Evolutionary conservation across 2,329 filamentous ascomycete genomes (phyloP).

Genomic region (Aureobasidium lini): DNA sequence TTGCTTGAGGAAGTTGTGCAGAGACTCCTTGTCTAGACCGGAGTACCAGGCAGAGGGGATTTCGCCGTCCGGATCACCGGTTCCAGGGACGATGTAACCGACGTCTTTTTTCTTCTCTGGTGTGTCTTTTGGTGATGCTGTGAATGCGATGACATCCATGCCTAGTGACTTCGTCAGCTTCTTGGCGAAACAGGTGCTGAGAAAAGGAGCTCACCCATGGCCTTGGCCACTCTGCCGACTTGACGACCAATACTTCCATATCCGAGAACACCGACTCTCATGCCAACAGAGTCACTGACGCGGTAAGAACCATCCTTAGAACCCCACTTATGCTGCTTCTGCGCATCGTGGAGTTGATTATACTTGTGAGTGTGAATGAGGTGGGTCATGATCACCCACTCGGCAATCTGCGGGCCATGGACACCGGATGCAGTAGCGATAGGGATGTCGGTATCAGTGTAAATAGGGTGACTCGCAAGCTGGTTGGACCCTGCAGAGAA

Average conservation of each 20-base stretch:
- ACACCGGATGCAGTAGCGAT: conserved; percentile 50
- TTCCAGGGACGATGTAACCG: conserved; percentile 61
- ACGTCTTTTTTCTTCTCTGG: conserved; percentile 56
- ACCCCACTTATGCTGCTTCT: conserved; percentile 50
- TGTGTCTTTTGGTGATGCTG: conserved; percentile 59
- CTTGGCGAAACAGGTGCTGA: conserved; percentile 21
- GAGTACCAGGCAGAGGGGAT: conserved; percentile 52
- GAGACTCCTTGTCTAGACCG: conserved; percentile 43
- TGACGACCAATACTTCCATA: conserved; percentile 58
- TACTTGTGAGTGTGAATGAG: conserved; percentile 51
- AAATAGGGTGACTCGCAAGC: conserved; percentile 45
- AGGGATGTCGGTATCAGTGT: conserved; percentile 44
- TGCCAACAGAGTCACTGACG: conserved; percentile 50
- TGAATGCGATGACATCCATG: conserved; percentile 68
- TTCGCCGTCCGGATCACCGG: conserved; percentile 51
- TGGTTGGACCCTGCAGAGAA: conserved; percentile 53
- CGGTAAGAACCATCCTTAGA: conserved; percentile 21
- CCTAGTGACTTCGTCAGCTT: conserved; percentile 54
- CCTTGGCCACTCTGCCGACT: conserved; percentile 31
- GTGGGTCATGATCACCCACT: conserved; percentile 59
- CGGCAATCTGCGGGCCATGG: conserved; percentile 57
- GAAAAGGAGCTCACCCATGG: conserved; percentile 30
- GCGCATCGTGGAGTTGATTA: conserved; percentile 47
- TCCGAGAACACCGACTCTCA: conserved; percentile 52
- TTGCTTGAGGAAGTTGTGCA: conserved; percentile 48